Evolutionary conservation across 2,329 filamentous ascomycete genomes (phyloP).

Genomic region (Cytospora chrysosperma): DNA sequence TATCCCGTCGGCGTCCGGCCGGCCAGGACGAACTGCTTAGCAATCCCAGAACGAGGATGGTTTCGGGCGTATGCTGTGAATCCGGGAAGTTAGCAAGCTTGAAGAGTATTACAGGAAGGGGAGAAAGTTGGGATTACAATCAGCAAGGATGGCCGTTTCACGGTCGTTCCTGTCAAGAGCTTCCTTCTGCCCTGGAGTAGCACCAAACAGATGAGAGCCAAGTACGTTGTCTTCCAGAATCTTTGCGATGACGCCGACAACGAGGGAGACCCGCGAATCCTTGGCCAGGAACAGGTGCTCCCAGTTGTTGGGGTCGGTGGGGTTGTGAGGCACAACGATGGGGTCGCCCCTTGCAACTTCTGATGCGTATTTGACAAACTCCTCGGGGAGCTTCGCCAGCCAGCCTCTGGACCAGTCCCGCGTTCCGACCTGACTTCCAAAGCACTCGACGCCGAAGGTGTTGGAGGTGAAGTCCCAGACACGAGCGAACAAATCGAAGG

Average conservation of each 20-base stretch:
- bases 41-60: conserved; percentile 30
- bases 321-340: neutral
- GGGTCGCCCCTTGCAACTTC: conserved; percentile 21
- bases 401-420: conserved; percentile 18
- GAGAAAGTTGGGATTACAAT: conserved; percentile 8
- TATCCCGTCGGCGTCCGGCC: conserved; percentile 27
- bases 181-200: conserved; percentile 26
- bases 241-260: conserved; percentile 38
- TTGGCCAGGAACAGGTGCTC: conserved; percentile 18
- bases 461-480: conserved; percentile 21
- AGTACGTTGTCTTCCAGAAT: conserved; percentile 41
- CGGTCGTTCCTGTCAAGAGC: conserved; percentile 30
- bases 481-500: conserved; percentile 15
- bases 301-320: conserved; percentile 11
- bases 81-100: neutral
- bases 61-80: conserved; percentile 38
- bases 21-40: conserved; percentile 9
- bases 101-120: neutral
- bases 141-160: neutral
- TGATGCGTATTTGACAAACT: conserved; percentile 21
- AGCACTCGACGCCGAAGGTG: conserved; percentile 9
- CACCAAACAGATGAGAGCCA: conserved; percentile 41
- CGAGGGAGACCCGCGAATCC: conserved; percentile 30
- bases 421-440: neutral
- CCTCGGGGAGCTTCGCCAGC: conserved; percentile 12